These are phyloP conservation scores for Pterulicium gracile DNA, from an alignment of 1,284 basidiomycete genomes.

Conservation along the genomic window DNA sequence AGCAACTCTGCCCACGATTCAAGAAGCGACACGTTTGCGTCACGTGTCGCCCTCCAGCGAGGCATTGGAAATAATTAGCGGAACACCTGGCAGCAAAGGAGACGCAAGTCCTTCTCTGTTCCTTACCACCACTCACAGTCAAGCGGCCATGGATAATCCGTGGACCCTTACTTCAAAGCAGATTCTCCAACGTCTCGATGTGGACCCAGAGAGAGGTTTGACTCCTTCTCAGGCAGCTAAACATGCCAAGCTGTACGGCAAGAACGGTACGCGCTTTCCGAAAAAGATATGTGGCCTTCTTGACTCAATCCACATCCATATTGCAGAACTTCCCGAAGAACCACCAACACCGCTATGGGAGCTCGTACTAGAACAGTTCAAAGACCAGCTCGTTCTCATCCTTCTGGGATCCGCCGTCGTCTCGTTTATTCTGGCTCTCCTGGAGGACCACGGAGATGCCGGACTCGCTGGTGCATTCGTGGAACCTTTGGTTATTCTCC, in stretches of 20 bases:
- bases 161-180: slow-evolving; percentile 61
- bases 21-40: too few relatives aligned
- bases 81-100: too few relatives aligned
- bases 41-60: too few relatives aligned
- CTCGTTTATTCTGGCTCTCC: slow-evolving; percentile 81
- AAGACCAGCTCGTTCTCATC: slow-evolving; percentile 93
- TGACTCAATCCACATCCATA: too few relatives aligned
- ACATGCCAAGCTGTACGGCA: slow-evolving; percentile 74
- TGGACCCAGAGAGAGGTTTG: slow-evolving; percentile 47
- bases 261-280: slow-evolving; percentile 60
- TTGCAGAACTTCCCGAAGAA: slow-evolving; percentile 81
- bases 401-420: slow-evolving; percentile 85
- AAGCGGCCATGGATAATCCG: slow-evolving; percentile 48
- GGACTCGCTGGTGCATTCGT: slow-evolving; percentile 78
- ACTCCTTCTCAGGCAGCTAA: slow-evolving; percentile 50
- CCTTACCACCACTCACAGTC: too few relatives aligned
- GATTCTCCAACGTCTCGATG: slow-evolving; percentile 53
- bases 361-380: slow-evolving; percentile 94
- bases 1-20: too few relatives aligned
- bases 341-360: slow-evolving; percentile 86
- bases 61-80: too few relatives aligned
- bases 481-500: slow-evolving; percentile 85
- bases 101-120: too few relatives aligned
- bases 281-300: too few relatives aligned
- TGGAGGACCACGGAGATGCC: slow-evolving; percentile 65